These are phyloP conservation scores for Penicillium sp. DNA, from an alignment of 2,329 filamentous ascomycete genomes.

Conservation along the genomic window DNA sequence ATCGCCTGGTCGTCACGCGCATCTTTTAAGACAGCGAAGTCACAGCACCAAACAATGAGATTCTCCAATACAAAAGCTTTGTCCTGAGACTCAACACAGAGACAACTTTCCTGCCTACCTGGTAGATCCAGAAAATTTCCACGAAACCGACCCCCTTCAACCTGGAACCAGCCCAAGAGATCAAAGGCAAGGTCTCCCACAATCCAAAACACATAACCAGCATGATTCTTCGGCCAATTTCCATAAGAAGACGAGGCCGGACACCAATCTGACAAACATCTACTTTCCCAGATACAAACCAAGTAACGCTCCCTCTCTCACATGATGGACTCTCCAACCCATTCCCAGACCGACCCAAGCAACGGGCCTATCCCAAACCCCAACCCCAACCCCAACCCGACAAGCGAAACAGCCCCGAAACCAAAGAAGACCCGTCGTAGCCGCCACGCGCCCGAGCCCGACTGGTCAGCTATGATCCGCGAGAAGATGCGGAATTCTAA, in stretches of 20 bases:
- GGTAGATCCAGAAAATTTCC: not conserved
- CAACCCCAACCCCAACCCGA: slow-evolving; percentile 41
- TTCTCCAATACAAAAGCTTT: slow-evolving; percentile 2
- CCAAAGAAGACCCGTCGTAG: slow-evolving; percentile 20
- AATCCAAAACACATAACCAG: not conserved
- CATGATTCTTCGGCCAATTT: slow-evolving; percentile 1
- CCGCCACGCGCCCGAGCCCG: slow-evolving; percentile 22
- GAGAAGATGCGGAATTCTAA: slow-evolving; percentile 14
- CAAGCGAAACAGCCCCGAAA: slow-evolving; percentile 9
- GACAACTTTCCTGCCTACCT: not conserved
- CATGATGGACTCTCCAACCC: not conserved
- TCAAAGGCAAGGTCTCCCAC: slow-evolving; percentile 1
- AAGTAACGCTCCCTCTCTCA: not conserved
- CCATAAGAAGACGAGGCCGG: slow-evolving; percentile 3
- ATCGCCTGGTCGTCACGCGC: not conserved
- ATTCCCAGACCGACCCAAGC: not conserved
- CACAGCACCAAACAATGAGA: not conserved
- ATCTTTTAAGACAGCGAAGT: not conserved
- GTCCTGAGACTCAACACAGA: not conserved
- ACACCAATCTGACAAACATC: not conserved
- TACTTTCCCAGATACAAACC: not conserved
- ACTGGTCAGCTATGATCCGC: slow-evolving; percentile 23
- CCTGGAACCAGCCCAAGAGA: slow-evolving; percentile 1
- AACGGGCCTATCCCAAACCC: slow-evolving; percentile 34
- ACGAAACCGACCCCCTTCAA: not conserved